These are phyloP conservation scores for Halocafeteria seosinensis DNA, from an alignment of 108 stramenopile species.

Conservation along the genomic window DNA sequence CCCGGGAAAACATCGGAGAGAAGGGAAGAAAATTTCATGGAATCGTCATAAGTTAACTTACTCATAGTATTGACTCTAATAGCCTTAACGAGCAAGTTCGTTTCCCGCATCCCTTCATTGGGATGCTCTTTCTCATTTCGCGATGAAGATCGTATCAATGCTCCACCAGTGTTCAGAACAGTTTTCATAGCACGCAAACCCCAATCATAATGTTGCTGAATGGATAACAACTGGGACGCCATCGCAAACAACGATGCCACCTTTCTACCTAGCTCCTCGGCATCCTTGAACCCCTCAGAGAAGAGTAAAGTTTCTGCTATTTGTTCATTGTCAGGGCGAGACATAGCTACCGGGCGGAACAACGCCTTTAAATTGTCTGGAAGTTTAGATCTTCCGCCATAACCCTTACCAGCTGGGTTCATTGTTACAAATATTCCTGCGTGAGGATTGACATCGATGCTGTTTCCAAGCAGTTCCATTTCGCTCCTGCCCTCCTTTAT, in stretches of 20 bases:
- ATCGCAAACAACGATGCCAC: slow-evolving; percentile 37
- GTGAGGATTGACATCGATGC: slow-evolving; percentile 36
- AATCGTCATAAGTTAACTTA: slow-evolving; percentile 41
- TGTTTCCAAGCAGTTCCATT: slow-evolving; percentile 28
- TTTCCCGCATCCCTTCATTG: slow-evolving; percentile 20
- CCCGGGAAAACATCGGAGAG: slow-evolving; percentile 46
- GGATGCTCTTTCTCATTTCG: neutral
- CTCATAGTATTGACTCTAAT: slow-evolving; percentile 43
- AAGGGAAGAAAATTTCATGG: slow-evolving; percentile 27
- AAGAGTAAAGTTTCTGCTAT: slow-evolving; percentile 45
- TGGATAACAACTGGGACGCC: slow-evolving; percentile 27
- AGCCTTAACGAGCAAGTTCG: slow-evolving; percentile 43
- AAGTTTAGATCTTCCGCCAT: slow-evolving; percentile 42
- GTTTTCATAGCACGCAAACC: slow-evolving; percentile 47
- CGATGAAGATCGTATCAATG: slow-evolving; percentile 17
- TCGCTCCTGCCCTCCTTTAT: slow-evolving; percentile 26
- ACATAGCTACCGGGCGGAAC: slow-evolving; percentile 55
- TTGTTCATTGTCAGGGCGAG: slow-evolving; percentile 41
- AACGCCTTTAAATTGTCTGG: slow-evolving; percentile 50
- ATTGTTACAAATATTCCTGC: slow-evolving; percentile 51
- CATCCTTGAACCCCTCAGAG: slow-evolving; percentile 36
- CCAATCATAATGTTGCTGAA: slow-evolving; percentile 54
- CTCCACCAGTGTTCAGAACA: slow-evolving; percentile 43
- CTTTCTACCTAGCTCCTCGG: slow-evolving; percentile 31
- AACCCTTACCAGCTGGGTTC: slow-evolving; percentile 48